Percentiles rank a stretch among this genome's conserved stretches.
Evolutionary conservation across 1,139 yeast genomes (phyloP).

Genomic region (Hanseniaspora gamundiae): DNA sequence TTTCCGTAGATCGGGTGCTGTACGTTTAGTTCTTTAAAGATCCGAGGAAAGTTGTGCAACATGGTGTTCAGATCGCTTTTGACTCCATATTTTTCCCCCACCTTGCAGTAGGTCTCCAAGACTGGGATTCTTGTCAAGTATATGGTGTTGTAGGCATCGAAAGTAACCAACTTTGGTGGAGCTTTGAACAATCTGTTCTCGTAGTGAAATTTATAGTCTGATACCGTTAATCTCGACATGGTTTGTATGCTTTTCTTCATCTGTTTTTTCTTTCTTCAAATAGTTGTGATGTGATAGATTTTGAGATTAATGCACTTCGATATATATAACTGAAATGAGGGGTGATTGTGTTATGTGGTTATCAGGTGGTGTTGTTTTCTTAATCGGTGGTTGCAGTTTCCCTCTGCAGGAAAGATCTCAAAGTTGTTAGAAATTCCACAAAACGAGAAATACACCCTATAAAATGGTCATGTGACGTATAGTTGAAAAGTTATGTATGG

Average conservation of each 20-base stretch:
- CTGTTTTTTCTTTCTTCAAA: neutral
- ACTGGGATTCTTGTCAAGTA: constrained; percentile 47
- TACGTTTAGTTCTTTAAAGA: constrained; percentile 22
- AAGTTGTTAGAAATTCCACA: too few relatives aligned
- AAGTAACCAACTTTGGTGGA: constrained; percentile 42
- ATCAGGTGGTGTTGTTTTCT: too few relatives aligned
- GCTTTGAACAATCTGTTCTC: neutral
- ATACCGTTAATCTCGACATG: neutral
- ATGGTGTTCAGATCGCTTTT: constrained; percentile 26
- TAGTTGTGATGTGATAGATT: too few relatives aligned
- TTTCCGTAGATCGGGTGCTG: constrained; percentile 55
- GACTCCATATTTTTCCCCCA: constrained; percentile 33
- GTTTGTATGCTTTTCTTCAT: neutral
- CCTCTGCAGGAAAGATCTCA: too few relatives aligned
- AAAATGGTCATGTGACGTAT: too few relatives aligned
- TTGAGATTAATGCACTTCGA: too few relatives aligned
- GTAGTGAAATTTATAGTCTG: neutral
- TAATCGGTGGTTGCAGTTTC: too few relatives aligned
- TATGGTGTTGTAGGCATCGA: constrained; percentile 58
- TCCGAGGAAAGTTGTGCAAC: constrained; percentile 20
- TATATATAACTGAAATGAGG: too few relatives aligned
- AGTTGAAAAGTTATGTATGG: too few relatives aligned
- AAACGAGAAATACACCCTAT: too few relatives aligned
- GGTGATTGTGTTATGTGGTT: too few relatives aligned
- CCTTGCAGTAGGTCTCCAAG: constrained; percentile 15